A percentile compares a stretch with the other conserved stretches of the same genome.
Evolutionary conservation across 177 flowering plant species (phyloP).

Genomic region (Vitis hybrid): DNA sequence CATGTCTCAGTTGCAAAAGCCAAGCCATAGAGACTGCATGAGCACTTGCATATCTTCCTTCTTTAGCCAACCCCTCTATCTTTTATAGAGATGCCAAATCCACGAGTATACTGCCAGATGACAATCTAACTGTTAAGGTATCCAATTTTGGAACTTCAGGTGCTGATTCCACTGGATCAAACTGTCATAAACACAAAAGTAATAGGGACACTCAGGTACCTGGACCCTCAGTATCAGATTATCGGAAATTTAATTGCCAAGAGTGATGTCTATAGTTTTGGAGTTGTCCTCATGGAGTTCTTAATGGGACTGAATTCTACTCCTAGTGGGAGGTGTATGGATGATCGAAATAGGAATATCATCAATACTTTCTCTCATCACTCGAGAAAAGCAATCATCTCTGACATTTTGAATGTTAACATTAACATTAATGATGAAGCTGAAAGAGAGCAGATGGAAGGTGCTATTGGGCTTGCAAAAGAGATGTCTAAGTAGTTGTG

Average conservation of each 20-base stretch:
- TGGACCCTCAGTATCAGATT: conserved; percentile 1
- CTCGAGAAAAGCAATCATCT: too few species aligned
- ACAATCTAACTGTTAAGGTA: neutral
- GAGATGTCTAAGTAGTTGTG: neutral
- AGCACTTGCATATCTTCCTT: conserved; percentile 7
- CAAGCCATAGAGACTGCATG: conserved; percentile 1
- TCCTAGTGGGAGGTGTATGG: too few species aligned
- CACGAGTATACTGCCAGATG: conserved; percentile 3
- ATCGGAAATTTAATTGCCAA: neutral
- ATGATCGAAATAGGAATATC: too few species aligned
- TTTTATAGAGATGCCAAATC: conserved; percentile 9
- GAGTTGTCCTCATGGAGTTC: conserved; percentile 3
- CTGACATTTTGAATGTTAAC: neutral
- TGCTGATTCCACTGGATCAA: conserved; percentile 1
- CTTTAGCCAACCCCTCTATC: neutral
- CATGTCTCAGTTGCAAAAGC: too few species aligned
- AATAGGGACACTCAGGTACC: conserved; percentile 4
- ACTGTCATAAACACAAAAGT: neutral
- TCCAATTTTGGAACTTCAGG: conserved; percentile 13
- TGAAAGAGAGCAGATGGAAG: neutral
- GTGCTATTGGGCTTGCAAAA: neutral
- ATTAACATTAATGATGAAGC: neutral
- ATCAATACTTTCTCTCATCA: too few species aligned
- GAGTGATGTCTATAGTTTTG: conserved; percentile 9
- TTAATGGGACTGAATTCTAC: conserved; percentile 3